phyloP scores from a whole-genome alignment of 495 filamentous ascomycete genomes.

The Endocarpon pusillum region DNA sequence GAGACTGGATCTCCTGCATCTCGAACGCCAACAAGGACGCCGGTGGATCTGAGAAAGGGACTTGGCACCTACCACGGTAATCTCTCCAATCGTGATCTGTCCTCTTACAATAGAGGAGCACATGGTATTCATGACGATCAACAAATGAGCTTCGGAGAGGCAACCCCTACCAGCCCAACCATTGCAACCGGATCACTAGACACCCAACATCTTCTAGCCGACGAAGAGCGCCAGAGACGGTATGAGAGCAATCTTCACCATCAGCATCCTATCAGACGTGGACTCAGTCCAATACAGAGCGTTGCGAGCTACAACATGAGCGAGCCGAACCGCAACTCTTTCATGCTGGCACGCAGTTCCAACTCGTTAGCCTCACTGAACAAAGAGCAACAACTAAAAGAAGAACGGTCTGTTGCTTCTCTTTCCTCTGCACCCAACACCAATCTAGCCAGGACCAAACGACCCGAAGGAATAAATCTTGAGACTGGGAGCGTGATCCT shows the following conservation, averaged over 20 bases:
- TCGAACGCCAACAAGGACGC: constrained; percentile 35
- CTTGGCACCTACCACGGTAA: constrained; percentile 41
- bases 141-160: constrained; percentile 29
- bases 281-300: constrained; percentile 74
- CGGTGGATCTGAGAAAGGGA: constrained; percentile 30
- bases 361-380: constrained; percentile 26
- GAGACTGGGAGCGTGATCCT: constrained; percentile 29
- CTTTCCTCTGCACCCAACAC: constrained; percentile 37
- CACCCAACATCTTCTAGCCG: constrained; percentile 16
- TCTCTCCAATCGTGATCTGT: constrained; percentile 36
- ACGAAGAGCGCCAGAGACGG: constrained; percentile 17
- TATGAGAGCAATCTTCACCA: constrained; percentile 34
- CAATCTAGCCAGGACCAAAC: constrained; percentile 32
- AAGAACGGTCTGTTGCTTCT: constrained; percentile 32
- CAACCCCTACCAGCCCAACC: constrained; percentile 17
- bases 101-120: constrained; percentile 32
- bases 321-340: constrained; percentile 33
- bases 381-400: constrained; percentile 16
- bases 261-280: constrained; percentile 40
- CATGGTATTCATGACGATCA: constrained; percentile 27
- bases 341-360: constrained; percentile 23
- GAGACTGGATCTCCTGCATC: too few species aligned
- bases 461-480: constrained; percentile 33
- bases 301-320: constrained; percentile 56
- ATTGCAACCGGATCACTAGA: constrained; percentile 29